Evolutionary conservation across 768 basidiomycete species (phyloP), one percentile per base, ranked within the genome.

Genomic region (Boletellus ananas): DNA sequence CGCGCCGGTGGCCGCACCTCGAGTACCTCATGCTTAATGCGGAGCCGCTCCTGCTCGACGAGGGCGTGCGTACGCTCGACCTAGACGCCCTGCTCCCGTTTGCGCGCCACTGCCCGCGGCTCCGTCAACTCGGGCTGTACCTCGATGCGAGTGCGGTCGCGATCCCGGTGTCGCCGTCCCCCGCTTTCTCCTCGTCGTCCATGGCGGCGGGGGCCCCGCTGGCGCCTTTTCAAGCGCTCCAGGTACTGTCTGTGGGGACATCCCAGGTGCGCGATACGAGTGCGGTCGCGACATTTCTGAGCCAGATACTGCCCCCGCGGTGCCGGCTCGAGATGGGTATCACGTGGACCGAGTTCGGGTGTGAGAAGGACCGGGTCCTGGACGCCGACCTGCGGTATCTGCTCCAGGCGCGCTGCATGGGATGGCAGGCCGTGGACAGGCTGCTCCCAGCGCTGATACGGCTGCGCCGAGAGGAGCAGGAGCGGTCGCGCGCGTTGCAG

Each of bases 231-330:
- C 3, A 23, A 16, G 45, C 54, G 2, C 61, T 67, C 4, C 31
- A 11, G 2, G 40, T 51, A 8, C 40, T 85, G 11, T 73, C 72
- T 14, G 64, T 83, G 54, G 83, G 82, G 0, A 72, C 79, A 0
- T 83, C 81, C 16, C 63, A 65, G 43, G 72, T 80, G 23, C 41
- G 58, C 2, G 72, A 79, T 13, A 62, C 72, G 5, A 73, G 68
- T 4, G 56, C 73, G 0, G 74, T 78, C 27, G 74, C 82, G 16
- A 69, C 79, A 11, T 83, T 79, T 56, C 69, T 85, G 47, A 78
- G 77, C 55, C 74, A 73, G 17, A 56, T 85, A 4, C 74, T 76
- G 34, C 79, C 81, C 0, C 56, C 71, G 2, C 59, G 61, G 3
- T 80, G 76, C 57, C 43, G 33, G 8, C 43, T 83, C 9, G 72